Conservation (phyloP, 2,329 filamentous ascomycete genomes). For the Cercospora berteroae region DNA sequence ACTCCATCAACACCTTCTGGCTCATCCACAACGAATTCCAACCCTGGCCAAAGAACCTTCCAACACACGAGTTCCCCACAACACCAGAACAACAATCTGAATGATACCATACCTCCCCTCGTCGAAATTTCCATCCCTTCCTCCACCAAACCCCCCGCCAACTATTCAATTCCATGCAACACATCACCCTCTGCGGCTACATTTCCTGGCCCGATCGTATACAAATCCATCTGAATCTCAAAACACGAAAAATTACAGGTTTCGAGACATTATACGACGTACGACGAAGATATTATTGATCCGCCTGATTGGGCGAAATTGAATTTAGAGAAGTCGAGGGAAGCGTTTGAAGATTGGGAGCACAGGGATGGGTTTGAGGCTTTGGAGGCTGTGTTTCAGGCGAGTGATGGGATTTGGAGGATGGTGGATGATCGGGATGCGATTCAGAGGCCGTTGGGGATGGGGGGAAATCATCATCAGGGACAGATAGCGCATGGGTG, state of each 20-base stretch:
- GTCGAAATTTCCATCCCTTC: background rate
- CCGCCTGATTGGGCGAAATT: background rate
- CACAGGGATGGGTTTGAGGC: background rate
- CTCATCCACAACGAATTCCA: background rate
- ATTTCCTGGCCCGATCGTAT: too few relatives aligned
- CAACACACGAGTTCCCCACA: background rate
- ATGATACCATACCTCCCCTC: accelerated
- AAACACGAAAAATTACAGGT: background rate
- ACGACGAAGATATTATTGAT: background rate
- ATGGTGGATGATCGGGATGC: background rate
- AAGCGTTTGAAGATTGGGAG: background rate
- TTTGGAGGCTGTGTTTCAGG: background rate
- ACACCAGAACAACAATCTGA: background rate
- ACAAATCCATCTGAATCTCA: too few relatives aligned
- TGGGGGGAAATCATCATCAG: background rate
- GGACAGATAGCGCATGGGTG: too few relatives aligned
- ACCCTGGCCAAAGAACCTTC: background rate
- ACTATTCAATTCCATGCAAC: background rate
- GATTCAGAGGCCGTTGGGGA: background rate
- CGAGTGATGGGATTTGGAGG: background rate
- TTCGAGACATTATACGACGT: background rate
- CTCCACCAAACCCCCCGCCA: background rate
- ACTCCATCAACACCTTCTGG: background rate
- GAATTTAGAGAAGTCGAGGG: background rate
- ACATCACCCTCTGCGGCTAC: background rate